phyloP scores from a whole-genome alignment of 345 rosid genomes.

The Citropsis articulata region DNA sequence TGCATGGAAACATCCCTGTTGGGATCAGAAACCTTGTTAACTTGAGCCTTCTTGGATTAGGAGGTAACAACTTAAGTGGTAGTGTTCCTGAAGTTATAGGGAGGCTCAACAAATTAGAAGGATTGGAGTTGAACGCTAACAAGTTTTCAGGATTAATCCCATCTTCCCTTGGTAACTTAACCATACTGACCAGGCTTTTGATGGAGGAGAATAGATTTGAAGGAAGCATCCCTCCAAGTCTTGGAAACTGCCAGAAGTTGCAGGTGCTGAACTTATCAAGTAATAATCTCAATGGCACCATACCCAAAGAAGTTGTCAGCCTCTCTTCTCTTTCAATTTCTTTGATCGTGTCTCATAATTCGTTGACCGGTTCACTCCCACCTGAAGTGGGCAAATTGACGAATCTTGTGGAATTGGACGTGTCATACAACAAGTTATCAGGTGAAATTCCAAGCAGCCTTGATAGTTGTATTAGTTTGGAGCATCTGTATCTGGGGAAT shows the following conservation, averaged over 20 bases:
- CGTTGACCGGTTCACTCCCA: conserved; percentile 28
- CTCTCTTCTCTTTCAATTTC: conserved; percentile 29
- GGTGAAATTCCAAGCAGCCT: conserved; percentile 28
- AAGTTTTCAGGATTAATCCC: conserved; percentile 23
- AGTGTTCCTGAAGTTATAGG: conserved; percentile 15
- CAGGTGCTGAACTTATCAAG: conserved; percentile 19
- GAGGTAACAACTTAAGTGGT: conserved; percentile 2
- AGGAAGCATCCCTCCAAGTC: conserved; percentile 32
- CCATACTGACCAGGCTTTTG: conserved; percentile 1
- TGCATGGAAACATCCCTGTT: conserved; percentile 20
- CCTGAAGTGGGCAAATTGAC: conserved; percentile 19
- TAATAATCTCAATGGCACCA: conserved; percentile 33
- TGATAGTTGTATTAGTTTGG: conserved; percentile 14
- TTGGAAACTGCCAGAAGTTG: conserved; percentile 24
- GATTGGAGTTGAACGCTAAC: neutral
- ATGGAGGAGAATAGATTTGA: conserved; percentile 19
- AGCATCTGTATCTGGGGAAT: neutral
- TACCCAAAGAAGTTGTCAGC: conserved; percentile 26
- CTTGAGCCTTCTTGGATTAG: neutral
- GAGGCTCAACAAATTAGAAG: conserved; percentile 13
- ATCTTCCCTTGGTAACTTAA: conserved; percentile 25
- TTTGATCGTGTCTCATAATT: conserved; percentile 29
- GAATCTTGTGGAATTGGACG: conserved; percentile 20
- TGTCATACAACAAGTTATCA: conserved; percentile 20
- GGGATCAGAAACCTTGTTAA: conserved; percentile 20